Conservation (phyloP, 371 early-diverging fungal species). For the Mortierella sp. region DNA sequence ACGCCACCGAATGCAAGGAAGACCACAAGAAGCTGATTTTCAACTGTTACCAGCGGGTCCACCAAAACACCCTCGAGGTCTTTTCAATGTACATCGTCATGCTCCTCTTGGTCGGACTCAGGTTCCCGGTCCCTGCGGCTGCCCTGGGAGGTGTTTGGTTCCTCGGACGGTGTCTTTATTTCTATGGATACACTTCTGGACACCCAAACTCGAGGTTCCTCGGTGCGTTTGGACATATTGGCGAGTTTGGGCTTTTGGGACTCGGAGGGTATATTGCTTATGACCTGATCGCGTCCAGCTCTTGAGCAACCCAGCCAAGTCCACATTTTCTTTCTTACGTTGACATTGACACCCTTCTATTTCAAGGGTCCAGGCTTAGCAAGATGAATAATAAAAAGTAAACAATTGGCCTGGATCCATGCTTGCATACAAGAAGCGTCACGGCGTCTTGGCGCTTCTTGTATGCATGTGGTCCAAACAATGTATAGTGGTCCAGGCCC, state of each 20-base stretch:
- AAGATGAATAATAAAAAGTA: background rate
- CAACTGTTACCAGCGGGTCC: conserved; percentile 80
- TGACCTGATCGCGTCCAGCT: conserved; percentile 22
- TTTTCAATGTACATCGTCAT: conserved; percentile 39
- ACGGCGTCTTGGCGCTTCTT: background rate
- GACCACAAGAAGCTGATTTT: conserved; percentile 71
- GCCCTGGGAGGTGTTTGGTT: conserved; percentile 65
- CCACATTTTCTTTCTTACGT: background rate
- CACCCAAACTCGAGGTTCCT: conserved; percentile 50
- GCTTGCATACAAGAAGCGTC: too few species aligned
- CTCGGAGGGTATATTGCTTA: conserved; percentile 28
- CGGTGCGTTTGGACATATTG: conserved; percentile 39
- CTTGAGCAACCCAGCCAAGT: background rate
- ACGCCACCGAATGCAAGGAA: conserved; percentile 68
- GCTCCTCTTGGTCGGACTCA: conserved; percentile 64
- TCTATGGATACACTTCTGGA: conserved; percentile 68
- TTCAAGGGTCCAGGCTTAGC: background rate
- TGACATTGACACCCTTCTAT: background rate
- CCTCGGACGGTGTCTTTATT: conserved; percentile 64
- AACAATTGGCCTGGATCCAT: too few species aligned
- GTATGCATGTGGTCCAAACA: background rate
- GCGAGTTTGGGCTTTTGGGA: conserved; percentile 29
- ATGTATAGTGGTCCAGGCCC: background rate
- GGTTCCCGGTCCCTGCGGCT: conserved; percentile 67
- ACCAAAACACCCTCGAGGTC: conserved; percentile 66